phyloP scores from a whole-genome alignment of 495 filamentous ascomycete species.

The Penicillium atrosanguineum region DNA sequence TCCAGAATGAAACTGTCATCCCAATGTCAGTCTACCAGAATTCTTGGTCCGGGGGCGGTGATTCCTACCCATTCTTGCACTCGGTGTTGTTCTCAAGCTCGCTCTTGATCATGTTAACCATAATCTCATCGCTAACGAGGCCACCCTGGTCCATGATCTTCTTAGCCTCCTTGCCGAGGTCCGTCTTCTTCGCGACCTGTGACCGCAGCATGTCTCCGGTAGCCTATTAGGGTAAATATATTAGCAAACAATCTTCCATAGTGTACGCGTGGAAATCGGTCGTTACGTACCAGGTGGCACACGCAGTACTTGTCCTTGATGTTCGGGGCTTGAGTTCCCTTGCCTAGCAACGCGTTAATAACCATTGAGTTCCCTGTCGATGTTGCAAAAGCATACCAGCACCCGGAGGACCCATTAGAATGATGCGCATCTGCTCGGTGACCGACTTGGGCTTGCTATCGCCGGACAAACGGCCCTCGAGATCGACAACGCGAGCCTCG shows the following conservation, averaged over 20 bases:
- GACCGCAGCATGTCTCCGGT: conserved; percentile 99
- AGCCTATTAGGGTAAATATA: conserved; percentile 54
- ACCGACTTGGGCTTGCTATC: conserved; percentile 48
- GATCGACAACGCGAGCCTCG: conserved; percentile 74
- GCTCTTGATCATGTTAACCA: conserved; percentile 98
- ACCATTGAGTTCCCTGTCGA: conserved; percentile 19
- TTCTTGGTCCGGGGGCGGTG: neutral
- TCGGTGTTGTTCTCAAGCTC: conserved; percentile 91
- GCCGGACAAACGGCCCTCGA: conserved; percentile 63
- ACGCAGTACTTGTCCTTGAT: conserved; percentile 96
- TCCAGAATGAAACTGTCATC: conserved; percentile 89
- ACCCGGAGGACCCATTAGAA: conserved; percentile 95
- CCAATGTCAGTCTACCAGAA: conserved; percentile 13
- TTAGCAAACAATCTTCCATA: conserved; percentile 7
- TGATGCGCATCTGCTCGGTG: conserved; percentile 76
- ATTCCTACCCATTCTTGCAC: conserved; percentile 81
- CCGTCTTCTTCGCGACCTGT: conserved; percentile 97
- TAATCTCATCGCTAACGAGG: conserved; percentile 97
- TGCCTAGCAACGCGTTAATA: conserved; percentile 60
- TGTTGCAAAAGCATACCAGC: conserved; percentile 64
- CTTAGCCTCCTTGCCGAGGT: conserved; percentile 93
- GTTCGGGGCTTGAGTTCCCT: conserved; percentile 96
- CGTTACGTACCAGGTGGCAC: conserved; percentile 83
- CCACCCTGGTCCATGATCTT: conserved; percentile 99
- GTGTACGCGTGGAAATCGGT: neutral